Evolutionary conservation across 2,329 filamentous ascomycete genomes (phyloP).

Genomic region (Aspergillus pseudoglaucus): DNA sequence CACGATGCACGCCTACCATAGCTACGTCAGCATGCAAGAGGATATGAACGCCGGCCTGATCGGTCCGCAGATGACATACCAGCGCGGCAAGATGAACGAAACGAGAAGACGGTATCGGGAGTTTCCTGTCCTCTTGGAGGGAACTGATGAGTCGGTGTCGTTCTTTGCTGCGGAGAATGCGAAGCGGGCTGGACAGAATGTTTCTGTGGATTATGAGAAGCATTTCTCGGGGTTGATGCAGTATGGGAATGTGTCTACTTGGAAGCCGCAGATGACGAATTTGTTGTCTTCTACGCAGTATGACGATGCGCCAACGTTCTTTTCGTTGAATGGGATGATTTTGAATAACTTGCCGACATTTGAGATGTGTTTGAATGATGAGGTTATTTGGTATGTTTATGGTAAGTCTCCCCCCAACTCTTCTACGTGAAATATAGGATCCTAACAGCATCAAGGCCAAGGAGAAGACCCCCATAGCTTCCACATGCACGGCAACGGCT

Average conservation of each 20-base stretch:
- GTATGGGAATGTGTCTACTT: slow-evolving; percentile 2
- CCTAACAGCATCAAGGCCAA: not conserved
- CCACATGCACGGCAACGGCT: slow-evolving; percentile 23
- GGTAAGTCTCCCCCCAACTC: no score
- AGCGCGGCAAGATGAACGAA: slow-evolving; percentile 16
- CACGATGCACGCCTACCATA: slow-evolving; percentile 17
- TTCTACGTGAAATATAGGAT: no score
- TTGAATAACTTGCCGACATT: slow-evolving; percentile 22
- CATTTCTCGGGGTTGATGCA: not conserved
- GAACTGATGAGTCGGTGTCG: slow-evolving; percentile 18
- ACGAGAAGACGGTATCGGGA: slow-evolving; percentile 21
- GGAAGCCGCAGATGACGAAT: slow-evolving; percentile 3
- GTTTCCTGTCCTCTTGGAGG: slow-evolving; percentile 18
- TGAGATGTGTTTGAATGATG: slow-evolving; percentile 23
- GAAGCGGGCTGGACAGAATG: not conserved
- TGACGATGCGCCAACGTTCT: slow-evolving; percentile 10
- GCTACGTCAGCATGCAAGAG: slow-evolving; percentile 18
- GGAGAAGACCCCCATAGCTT: slow-evolving; percentile 21
- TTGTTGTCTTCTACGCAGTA: not conserved
- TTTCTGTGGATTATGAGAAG: not conserved
- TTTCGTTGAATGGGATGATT: slow-evolving; percentile 22
- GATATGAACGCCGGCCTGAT: slow-evolving; percentile 15
- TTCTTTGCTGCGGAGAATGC: slow-evolving; percentile 13
- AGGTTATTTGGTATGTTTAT: slow-evolving; percentile 24
- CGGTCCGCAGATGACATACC: slow-evolving; percentile 21